Conservation (phyloP, 306 rosid species). For the Hylodesmum podocarpum region DNA sequence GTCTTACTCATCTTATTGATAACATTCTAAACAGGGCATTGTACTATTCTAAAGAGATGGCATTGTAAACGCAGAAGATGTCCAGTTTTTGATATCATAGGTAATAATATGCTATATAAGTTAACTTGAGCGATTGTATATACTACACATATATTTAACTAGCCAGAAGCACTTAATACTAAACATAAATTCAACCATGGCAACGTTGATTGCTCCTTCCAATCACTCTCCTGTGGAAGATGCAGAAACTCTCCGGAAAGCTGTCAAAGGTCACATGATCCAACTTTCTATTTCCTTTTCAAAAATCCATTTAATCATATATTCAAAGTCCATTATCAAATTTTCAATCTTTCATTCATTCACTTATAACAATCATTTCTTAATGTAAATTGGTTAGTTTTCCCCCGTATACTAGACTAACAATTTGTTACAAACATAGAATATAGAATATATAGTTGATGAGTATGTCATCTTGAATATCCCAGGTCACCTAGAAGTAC, state of each 20-base stretch:
- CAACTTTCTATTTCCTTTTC: not conserved
- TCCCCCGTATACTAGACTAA: not conserved
- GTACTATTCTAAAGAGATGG: not conserved
- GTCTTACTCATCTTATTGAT: too few relatives aligned
- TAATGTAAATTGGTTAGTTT: not conserved
- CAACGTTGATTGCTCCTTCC: constrained; percentile 47
- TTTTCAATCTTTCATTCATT: constrained; percentile 2
- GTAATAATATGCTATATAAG: not conserved
- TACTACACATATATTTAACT: not conserved
- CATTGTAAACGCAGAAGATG: not conserved
- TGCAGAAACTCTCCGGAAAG: constrained; percentile 61
- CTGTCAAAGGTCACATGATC: constrained; percentile 49
- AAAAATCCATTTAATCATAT: not conserved
- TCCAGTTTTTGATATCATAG: not conserved
- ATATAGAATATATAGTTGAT: too few relatives aligned
- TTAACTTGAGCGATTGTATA: not conserved
- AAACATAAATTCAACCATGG: constrained; percentile 41
- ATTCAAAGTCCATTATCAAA: not conserved
- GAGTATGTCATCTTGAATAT: not conserved
- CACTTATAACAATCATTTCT: not conserved
- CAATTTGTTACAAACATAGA: not conserved
- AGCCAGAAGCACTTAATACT: not conserved
- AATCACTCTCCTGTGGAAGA: constrained; percentile 51
- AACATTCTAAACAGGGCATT: too few relatives aligned
- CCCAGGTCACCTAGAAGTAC: too few relatives aligned